A percentile compares a stretch with the other conserved stretches of the same genome.
phyloP scores from a whole-genome alignment of 2,329 filamentous ascomycete genomes.

The Xylaria arbuscula region DNA sequence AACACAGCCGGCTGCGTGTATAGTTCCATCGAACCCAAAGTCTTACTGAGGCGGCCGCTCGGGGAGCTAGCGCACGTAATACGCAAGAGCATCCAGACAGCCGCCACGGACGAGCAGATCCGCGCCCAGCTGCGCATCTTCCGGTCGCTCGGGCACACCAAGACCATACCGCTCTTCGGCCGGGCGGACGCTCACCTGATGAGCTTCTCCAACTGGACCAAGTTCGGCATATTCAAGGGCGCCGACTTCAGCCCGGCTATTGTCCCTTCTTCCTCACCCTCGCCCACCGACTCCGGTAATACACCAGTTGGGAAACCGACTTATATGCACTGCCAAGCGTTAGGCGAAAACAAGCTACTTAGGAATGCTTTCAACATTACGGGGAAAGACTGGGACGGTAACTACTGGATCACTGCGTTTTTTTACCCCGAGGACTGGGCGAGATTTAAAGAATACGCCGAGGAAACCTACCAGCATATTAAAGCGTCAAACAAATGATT shows the following conservation, averaged over 20 bases:
- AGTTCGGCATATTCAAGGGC: slow-evolving; percentile 10
- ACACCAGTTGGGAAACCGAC: slow-evolving; percentile 24
- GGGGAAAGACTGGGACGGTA: slow-evolving; percentile 31
- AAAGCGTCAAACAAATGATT: slow-evolving; percentile 16
- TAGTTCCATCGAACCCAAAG: not conserved
- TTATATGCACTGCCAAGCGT: slow-evolving; percentile 29
- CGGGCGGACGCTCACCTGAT: slow-evolving; percentile 3
- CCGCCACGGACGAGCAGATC: slow-evolving; percentile 24
- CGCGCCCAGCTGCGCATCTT: slow-evolving; percentile 22
- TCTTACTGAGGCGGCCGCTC: slow-evolving; percentile 14
- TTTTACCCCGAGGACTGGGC: slow-evolving; percentile 30
- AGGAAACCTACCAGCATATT: slow-evolving; percentile 21
- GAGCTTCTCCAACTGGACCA: slow-evolving; percentile 27
- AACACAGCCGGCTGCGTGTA: slow-evolving; percentile 20
- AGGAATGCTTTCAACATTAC: slow-evolving; percentile 32
- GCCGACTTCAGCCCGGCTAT: slow-evolving; percentile 31
- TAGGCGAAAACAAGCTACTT: slow-evolving; percentile 27
- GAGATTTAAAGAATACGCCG: slow-evolving; percentile 27
- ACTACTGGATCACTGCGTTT: slow-evolving; percentile 33
- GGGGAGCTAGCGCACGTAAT: slow-evolving; percentile 18
- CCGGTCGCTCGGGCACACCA: slow-evolving; percentile 8
- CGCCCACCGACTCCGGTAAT: not conserved
- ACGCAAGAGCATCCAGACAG: slow-evolving; percentile 11
- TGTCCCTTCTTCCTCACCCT: not conserved
- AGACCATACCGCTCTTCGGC: slow-evolving; percentile 13